Conservation (phyloP, 495 filamentous ascomycete species). For the Wilcoxina mikolae region DNA sequence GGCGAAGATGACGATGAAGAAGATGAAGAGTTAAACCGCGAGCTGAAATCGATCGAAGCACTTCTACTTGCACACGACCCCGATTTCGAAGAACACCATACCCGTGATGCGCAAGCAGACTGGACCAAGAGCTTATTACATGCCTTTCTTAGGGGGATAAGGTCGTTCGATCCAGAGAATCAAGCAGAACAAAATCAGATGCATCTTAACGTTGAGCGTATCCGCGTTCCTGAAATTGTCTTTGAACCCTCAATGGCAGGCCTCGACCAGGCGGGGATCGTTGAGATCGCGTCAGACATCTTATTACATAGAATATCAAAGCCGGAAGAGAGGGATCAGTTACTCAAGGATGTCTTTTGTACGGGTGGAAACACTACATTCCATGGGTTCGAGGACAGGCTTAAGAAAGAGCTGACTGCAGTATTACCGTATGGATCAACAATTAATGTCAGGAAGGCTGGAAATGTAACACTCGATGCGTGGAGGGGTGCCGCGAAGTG, state of each 20-base stretch:
- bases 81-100: constrained; percentile 76
- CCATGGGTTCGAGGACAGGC: constrained; percentile 67
- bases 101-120: constrained; percentile 77
- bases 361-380: constrained; percentile 90
- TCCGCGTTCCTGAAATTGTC: constrained; percentile 86
- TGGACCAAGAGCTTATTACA: constrained; percentile 87
- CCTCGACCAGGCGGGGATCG: constrained; percentile 80
- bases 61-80: constrained; percentile 77
- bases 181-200: constrained; percentile 73
- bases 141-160: constrained; percentile 72
- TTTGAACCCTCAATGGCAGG: constrained; percentile 94
- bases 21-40: constrained; percentile 63
- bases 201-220: constrained; percentile 91
- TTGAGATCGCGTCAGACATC: constrained; percentile 79
- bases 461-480: constrained; percentile 64
- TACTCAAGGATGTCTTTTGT: constrained; percentile 77
- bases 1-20: constrained; percentile 56
- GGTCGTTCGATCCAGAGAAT: constrained; percentile 66
- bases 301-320: constrained; percentile 58
- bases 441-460: constrained; percentile 52
- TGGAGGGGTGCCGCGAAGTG: constrained; percentile 87
- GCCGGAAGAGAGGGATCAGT: constrained; percentile 41
- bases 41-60: constrained; percentile 59
- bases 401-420: constrained; percentile 54
- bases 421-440: constrained; percentile 53